Evolutionary conservation across 768 basidiomycete genomes (phyloP).

Genomic region (Pleurotus sapidus): DNA sequence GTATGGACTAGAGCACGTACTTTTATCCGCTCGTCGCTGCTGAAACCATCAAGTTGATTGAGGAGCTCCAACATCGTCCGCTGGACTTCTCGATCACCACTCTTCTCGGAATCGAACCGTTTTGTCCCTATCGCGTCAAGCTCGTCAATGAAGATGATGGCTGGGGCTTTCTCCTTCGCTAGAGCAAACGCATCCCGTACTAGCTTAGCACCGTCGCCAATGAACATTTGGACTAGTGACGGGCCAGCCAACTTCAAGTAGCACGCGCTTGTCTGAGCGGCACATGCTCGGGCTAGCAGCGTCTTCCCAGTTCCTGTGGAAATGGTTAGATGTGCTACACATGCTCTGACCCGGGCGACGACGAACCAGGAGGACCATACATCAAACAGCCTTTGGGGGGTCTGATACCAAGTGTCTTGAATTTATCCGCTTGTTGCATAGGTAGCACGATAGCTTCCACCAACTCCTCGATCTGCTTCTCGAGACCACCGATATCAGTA

Average conservation of each 20-base stretch:
- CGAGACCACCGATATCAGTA: slow-evolving; percentile 95
- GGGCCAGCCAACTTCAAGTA: slow-evolving; percentile 98
- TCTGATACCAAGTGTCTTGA: slow-evolving; percentile 96
- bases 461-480: slow-evolving; percentile 99
- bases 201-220: slow-evolving; percentile 98
- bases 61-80: slow-evolving; percentile 99
- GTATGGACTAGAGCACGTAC: slow-evolving; percentile 33
- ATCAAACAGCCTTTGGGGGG: slow-evolving; percentile 98
- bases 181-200: slow-evolving; percentile 98
- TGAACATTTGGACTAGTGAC: slow-evolving; percentile 99
- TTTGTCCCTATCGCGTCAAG: slow-evolving; percentile 99
- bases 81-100: slow-evolving; percentile 99
- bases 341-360: slow-evolving; percentile 6
- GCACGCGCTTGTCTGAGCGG: slow-evolving; percentile 96
- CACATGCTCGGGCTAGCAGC: slow-evolving; percentile 94
- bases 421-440: slow-evolving; percentile 98
- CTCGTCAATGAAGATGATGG: slow-evolving; percentile 99
- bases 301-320: slow-evolving; percentile 88
- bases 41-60: slow-evolving; percentile 97
- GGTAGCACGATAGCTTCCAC: slow-evolving; percentile 98
- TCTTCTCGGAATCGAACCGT: slow-evolving; percentile 98
- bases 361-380: slow-evolving; percentile 94
- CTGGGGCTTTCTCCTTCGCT: slow-evolving; percentile 96
- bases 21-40: slow-evolving; percentile 97
- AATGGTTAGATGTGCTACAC: slow-evolving; percentile 9